Base-by-base conservation (phyloP, 345 rosid species). In the Microthlaspi erraticum region DNA sequence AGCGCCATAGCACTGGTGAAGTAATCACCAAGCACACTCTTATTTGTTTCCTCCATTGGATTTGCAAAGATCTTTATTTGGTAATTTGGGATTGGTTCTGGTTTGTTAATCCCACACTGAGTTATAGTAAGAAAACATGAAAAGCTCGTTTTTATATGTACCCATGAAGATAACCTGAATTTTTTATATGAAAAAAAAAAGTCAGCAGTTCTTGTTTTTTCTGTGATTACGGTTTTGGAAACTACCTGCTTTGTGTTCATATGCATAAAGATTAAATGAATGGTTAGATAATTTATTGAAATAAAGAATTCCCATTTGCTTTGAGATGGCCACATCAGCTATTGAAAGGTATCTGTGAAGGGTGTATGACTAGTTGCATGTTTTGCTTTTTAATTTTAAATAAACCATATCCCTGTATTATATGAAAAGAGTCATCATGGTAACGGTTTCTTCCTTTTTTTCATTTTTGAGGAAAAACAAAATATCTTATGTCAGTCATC, bases 1-100 rank as follows among this genome's bases (percentile, higher is more conserved):
- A 68, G 64, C 53, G 69, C 26, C 69, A 68, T 75, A 3, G 74
- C 78, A 60, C 69, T 68, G 9, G 78, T 75, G 43, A 75, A 75
- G 52, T 4, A 43, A 26, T 26, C 62, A 39, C 23, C 14, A 45
- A 26, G 14, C 41, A 66, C 36, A 52, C 61, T 66, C 38, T 53
- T 52, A 53, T 36, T 45, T 41, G 57, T 37, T 18, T 68, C 58
- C 36, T 75, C 78, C 78, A 75, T 75, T 68, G 66, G 0, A 29
- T 63, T 42, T 55, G 16, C 13, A 46, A 56, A 38, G 48, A 10
- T 17, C 17, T 60, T 17, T 41, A 26, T 32, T 61, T 61, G 16
- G 34, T 60, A 26, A 14, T 70, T 66, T 59, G 31, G 10, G 65
- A 3, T 33, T 56, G 65, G 1, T 33, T 56, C 17, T 57, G 6